Conservation (phyloP, 2,329 filamentous ascomycete genomes). For the Epichloe sp. region DNA sequence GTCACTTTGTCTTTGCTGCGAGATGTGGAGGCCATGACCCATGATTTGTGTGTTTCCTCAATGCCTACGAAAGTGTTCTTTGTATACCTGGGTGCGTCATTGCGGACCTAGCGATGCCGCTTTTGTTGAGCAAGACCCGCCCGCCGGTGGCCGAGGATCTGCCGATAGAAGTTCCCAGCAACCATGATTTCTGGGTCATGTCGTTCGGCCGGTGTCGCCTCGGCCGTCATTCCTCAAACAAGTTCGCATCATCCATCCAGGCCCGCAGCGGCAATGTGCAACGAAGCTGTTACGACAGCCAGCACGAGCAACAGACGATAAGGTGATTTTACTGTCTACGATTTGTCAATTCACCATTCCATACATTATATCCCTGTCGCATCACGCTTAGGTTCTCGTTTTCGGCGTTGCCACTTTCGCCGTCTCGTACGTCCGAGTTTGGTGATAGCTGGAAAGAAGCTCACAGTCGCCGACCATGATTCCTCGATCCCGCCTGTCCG, state of each 20-base stretch:
- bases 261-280: slow-evolving; percentile 20
- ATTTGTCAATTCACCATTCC: not conserved
- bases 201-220: slow-evolving; percentile 7
- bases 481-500: slow-evolving; percentile 26
- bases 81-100: too few relatives aligned
- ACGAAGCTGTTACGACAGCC: slow-evolving; percentile 12
- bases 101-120: too few relatives aligned
- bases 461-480: slow-evolving; percentile 21
- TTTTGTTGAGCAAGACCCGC: not conserved
- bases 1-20: slow-evolving; percentile 15
- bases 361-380: not conserved
- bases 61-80: too few relatives aligned
- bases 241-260: slow-evolving; percentile 9
- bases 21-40: slow-evolving; percentile 13
- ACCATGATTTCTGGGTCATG: not conserved
- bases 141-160: slow-evolving; percentile 12
- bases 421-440: slow-evolving; percentile 5
- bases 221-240: slow-evolving; percentile 19
- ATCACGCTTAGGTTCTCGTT: not conserved
- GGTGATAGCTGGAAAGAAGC: slow-evolving; percentile 1
- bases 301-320: slow-evolving; percentile 6
- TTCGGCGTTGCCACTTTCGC: not conserved
- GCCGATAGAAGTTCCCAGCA: slow-evolving; percentile 19
- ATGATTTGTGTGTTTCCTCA: slow-evolving; percentile 6
- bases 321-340: not conserved